Conservation (phyloP, 2,329 filamentous ascomycete species). For the Botrytis galanthina region DNA sequence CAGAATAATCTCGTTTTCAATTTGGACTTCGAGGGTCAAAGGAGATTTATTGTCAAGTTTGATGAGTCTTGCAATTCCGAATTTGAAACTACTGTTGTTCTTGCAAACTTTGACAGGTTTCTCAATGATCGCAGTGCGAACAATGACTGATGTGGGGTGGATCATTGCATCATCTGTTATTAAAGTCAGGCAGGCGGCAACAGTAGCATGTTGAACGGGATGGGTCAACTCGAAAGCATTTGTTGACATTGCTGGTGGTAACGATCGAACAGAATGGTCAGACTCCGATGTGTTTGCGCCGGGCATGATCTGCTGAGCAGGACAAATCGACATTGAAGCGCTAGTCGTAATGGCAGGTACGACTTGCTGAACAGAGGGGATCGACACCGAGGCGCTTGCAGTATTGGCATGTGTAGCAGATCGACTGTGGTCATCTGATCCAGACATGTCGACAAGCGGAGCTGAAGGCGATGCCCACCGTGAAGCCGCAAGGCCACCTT, state of each 20-base stretch:
- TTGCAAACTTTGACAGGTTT: constrained; percentile 10
- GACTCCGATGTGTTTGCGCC: neutral
- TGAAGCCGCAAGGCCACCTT: constrained; percentile 5
- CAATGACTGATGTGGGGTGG: neutral
- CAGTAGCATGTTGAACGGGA: neutral
- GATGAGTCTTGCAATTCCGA: constrained; percentile 1
- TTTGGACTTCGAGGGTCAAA: constrained; percentile 10
- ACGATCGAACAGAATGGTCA: neutral
- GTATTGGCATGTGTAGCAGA: neutral
- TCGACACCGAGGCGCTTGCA: neutral
- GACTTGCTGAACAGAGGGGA: neutral
- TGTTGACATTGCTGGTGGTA: neutral
- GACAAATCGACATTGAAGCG: neutral
- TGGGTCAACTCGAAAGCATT: neutral
- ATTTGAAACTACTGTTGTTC: neutral
- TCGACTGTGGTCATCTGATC: neutral
- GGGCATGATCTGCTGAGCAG: neutral
- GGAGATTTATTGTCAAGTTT: constrained; percentile 3
- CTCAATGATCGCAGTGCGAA: neutral
- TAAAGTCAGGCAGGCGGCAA: neutral
- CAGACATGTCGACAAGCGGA: neutral
- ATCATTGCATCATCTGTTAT: neutral
- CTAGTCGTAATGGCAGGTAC: neutral
- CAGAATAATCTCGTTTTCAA: constrained; percentile 9
- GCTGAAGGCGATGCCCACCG: neutral